Evolutionary conservation across 2,329 filamentous ascomycete species (phyloP).

Genomic region (Zasmidium cellare): DNA sequence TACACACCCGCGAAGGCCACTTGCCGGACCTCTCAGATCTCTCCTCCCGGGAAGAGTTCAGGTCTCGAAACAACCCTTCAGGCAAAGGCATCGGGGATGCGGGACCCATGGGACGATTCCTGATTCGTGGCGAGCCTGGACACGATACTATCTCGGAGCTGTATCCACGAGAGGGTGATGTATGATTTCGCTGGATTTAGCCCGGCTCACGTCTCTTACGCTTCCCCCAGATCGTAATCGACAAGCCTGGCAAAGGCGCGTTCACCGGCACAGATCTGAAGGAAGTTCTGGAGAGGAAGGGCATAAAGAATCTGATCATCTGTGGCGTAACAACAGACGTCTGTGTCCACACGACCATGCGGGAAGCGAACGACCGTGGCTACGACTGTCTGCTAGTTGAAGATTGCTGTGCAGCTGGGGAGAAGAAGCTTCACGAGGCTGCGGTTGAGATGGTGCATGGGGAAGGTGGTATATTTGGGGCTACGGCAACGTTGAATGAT

Average conservation of each 20-base stretch:
- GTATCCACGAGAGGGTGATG: conserved; percentile 44
- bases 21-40: conserved; percentile 58
- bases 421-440: conserved; percentile 41
- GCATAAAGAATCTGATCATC: conserved; percentile 54
- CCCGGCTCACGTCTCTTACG: no score
- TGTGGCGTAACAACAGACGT: conserved; percentile 59
- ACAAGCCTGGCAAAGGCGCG: conserved; percentile 56
- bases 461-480: conserved; percentile 38
- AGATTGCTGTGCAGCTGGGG: conserved; percentile 48
- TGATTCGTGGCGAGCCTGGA: conserved; percentile 59
- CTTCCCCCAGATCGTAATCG: conserved; percentile 53
- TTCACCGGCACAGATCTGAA: conserved; percentile 58
- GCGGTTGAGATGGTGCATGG: conserved; percentile 47
- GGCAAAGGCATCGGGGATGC: conserved; percentile 53
- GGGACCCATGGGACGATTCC: conserved; percentile 58
- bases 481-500: conserved; percentile 19
- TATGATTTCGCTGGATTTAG: background rate
- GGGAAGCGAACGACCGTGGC: conserved; percentile 57
- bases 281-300: conserved; percentile 50
- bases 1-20: conserved; percentile 56
- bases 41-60: conserved; percentile 53
- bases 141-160: conserved; percentile 59
- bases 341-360: conserved; percentile 56
- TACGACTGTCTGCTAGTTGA: conserved; percentile 56
- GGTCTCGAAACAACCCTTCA: conserved; percentile 54